Base-by-base conservation (phyloP, 2,329 filamentous ascomycete species). In the Fusarium udum region DNA sequence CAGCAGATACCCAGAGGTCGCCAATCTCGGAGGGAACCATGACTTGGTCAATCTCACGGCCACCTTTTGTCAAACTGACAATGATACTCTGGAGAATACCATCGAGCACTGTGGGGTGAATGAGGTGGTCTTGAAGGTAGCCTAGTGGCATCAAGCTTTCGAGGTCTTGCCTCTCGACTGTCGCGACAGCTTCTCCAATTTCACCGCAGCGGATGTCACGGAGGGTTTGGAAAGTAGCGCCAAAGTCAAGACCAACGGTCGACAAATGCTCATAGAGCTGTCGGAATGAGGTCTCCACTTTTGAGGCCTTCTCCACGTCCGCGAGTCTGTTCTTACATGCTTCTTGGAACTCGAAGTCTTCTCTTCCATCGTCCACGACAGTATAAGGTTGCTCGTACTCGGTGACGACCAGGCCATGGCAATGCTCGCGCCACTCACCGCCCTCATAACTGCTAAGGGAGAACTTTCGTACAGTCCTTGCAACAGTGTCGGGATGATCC, bases 231-330 rank as follows among this genome's bases (percentile, higher is more conserved):
- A 61, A 61, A 20, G 58, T 55, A 22, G 46, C 46, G 6, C 58
- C 58, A 61, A 61, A 61, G 58, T 61, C 58, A 31, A 61, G 58
- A 20, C 58, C 58, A 36, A 61, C 58, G 8, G 58, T 61, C 18
- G 58, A 55, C 14, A 61, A 15, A 61, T 61, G 58, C 18, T 61
- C 58, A 55, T 61, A 53, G 9, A 61, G 39, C 46, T 61, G 37
- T 24, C 58, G 58, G 11, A 53, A 61, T 4, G 58, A 61, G 16
- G 58, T 61, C 18, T 61, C 58, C 14, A 53, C 36, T 31, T 53
- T 40, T 3, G 58, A 61, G 13, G 46, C 46, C 10, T 42, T 31
- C n/a, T 53, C 58, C 0, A 53, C 37, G 11, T 9, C 16, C 20
- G 20, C 28, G 7, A 61, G 37, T 12, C 18, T 53, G 15, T 53